Evolutionary conservation across 1,284 basidiomycete genomes (phyloP).

Genomic region (Chalciporus sp.): DNA sequence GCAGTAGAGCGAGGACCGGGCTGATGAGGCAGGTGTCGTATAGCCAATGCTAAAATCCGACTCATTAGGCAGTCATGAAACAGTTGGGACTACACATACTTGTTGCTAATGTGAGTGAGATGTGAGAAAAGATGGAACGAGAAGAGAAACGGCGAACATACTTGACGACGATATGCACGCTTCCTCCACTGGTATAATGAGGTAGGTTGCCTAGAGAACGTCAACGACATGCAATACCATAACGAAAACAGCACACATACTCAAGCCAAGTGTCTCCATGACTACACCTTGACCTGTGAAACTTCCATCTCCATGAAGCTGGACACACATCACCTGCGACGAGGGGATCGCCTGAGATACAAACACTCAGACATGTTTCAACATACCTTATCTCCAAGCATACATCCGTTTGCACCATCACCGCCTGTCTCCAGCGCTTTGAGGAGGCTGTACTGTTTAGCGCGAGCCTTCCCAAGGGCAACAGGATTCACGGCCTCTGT

Average conservation of each 20-base stretch:
- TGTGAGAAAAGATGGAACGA: slow-evolving; percentile 69
- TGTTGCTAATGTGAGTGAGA: slow-evolving; percentile 44
- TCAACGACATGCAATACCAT: background rate
- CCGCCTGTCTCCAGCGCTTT: slow-evolving; percentile 49
- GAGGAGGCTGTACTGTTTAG: slow-evolving; percentile 86
- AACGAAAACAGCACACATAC: slow-evolving; percentile 42
- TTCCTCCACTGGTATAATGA: slow-evolving; percentile 88
- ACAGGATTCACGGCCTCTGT: slow-evolving; percentile 85
- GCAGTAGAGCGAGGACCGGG: slow-evolving; percentile 84
- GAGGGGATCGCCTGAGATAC: background rate
- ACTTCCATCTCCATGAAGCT: slow-evolving; percentile 88
- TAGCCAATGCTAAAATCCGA: slow-evolving; percentile 73
- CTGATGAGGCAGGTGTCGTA: slow-evolving; percentile 81
- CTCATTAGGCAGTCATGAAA: background rate
- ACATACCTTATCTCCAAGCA: slow-evolving; percentile 70
- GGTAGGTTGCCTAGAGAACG: slow-evolving; percentile 68
- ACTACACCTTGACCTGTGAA: slow-evolving; percentile 89
- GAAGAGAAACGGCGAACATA: slow-evolving; percentile 42
- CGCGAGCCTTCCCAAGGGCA: slow-evolving; percentile 86
- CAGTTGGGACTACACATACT: slow-evolving; percentile 37
- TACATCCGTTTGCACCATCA: slow-evolving; percentile 55
- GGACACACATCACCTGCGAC: slow-evolving; percentile 74
- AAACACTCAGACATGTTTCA: background rate
- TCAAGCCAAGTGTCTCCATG: slow-evolving; percentile 85
- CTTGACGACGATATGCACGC: slow-evolving; percentile 91